Evolutionary conservation across 2,329 filamentous ascomycete species (phyloP).

Genomic region (Pseudocercospora musae): DNA sequence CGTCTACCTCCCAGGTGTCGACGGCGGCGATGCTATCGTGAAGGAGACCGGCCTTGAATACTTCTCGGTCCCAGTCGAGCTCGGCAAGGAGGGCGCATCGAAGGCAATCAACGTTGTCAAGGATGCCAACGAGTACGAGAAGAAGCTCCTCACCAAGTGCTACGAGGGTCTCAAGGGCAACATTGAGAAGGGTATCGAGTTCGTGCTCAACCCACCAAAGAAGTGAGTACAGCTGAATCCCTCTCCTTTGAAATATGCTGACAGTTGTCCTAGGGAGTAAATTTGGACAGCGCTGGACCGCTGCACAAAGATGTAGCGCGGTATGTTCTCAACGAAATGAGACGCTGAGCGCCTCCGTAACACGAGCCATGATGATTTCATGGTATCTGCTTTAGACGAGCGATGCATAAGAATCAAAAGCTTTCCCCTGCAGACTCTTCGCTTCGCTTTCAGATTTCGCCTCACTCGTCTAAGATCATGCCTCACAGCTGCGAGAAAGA

Average conservation of each 20-base stretch:
- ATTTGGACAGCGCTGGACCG: not conserved
- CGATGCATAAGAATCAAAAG: not conserved
- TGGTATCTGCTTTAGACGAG: not conserved
- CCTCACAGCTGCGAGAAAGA: not conserved
- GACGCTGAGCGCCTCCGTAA: not conserved
- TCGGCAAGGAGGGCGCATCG: constrained; percentile 77
- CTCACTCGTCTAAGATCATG: not conserved
- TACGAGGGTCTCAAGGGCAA: constrained; percentile 82
- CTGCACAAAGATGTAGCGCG: not conserved
- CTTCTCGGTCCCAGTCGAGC: constrained; percentile 94
- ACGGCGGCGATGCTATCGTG: constrained; percentile 79
- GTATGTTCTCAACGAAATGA: not conserved
- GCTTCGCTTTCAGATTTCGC: not conserved
- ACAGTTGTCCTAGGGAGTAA: not conserved
- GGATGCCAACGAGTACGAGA: constrained; percentile 79
- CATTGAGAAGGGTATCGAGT: constrained; percentile 89
- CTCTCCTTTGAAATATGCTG: not conserved
- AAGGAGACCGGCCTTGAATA: constrained; percentile 83
- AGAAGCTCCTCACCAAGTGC: constrained; percentile 74
- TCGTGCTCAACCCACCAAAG: constrained; percentile 81
- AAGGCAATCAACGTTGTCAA: constrained; percentile 79
- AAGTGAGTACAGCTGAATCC: constrained; percentile 56
- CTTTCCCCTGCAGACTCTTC: not conserved
- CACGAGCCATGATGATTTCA: not conserved
- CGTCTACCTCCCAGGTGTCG: constrained; percentile 87